Conservation (phyloP, 352 stramenopile genomes). For the Blastocystis hominis region DNA sequence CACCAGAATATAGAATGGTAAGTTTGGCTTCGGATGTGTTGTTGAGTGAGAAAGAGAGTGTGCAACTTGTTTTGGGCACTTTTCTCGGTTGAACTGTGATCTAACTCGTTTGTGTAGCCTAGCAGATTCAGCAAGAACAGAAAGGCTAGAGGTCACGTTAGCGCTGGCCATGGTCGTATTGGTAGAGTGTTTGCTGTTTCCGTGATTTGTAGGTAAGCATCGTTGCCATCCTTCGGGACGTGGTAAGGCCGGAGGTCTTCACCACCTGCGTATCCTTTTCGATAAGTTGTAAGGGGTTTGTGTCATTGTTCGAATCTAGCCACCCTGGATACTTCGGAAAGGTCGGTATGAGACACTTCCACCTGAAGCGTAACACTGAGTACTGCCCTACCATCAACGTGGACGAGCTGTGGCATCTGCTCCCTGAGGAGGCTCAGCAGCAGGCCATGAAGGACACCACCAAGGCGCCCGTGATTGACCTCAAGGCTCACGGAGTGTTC, state of each 20-base stretch:
- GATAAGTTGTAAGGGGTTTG: slow-evolving; percentile 90
- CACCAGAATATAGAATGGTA: slow-evolving; percentile 37
- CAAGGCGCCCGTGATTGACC: slow-evolving; percentile 96
- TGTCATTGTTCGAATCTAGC: not conserved
- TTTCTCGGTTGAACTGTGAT: not conserved
- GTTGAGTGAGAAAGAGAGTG: not conserved
- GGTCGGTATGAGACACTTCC: slow-evolving; percentile 99
- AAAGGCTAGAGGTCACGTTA: slow-evolving; percentile 99
- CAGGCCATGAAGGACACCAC: slow-evolving; percentile 78
- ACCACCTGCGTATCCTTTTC: slow-evolving; percentile 99
- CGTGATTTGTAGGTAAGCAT: not conserved
- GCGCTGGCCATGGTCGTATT: slow-evolving; percentile 84
- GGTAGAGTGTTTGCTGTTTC: not conserved
- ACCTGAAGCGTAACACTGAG: slow-evolving; percentile 85
- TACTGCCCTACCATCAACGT: slow-evolving; percentile 96
- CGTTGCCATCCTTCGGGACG: slow-evolving; percentile 97
- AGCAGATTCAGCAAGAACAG: slow-evolving; percentile 85
- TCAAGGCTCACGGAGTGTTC: slow-evolving; percentile 92
- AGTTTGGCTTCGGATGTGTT: not conserved
- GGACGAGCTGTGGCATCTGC: slow-evolving; percentile 95
- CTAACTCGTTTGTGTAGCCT: slow-evolving; percentile 62
- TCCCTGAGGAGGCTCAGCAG: slow-evolving; percentile 92
- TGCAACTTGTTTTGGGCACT: not conserved
- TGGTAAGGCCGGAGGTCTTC: slow-evolving; percentile 99
- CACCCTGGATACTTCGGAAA: slow-evolving; percentile 99